Evolutionary conservation across 371 early-diverging fungal species (phyloP).

Genomic region (Rhizopus sp.): DNA sequence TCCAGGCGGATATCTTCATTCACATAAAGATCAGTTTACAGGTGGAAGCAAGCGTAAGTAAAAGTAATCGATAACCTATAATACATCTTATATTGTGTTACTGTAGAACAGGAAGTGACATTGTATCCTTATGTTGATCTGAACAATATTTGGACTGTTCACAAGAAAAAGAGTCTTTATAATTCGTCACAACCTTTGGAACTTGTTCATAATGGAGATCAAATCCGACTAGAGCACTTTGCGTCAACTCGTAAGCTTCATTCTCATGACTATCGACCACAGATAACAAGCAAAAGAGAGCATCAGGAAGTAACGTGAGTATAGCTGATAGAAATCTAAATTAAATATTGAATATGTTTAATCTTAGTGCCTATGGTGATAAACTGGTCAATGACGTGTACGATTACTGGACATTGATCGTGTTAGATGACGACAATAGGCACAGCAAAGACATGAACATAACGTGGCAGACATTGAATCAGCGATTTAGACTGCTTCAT

Average conservation of each 20-base stretch:
- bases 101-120: slow-evolving; percentile 91
- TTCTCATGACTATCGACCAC: slow-evolving; percentile 80
- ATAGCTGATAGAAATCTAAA: slow-evolving; percentile 2
- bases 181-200: slow-evolving; percentile 41
- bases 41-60: slow-evolving; percentile 77
- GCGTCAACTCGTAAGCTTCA: slow-evolving; percentile 72
- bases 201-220: slow-evolving; percentile 61
- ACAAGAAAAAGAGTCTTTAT: slow-evolving; percentile 40
- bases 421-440: slow-evolving; percentile 20
- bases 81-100: background rate
- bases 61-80: background rate
- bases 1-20: slow-evolving; percentile 83
- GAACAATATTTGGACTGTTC: slow-evolving; percentile 87
- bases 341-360: background rate
- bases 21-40: slow-evolving; percentile 79
- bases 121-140: slow-evolving; percentile 85
- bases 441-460: slow-evolving; percentile 24
- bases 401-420: slow-evolving; percentile 35
- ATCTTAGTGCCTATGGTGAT: slow-evolving; percentile 37
- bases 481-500: slow-evolving; percentile 73
- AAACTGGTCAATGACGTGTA: slow-evolving; percentile 17
- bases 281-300: slow-evolving; percentile 27
- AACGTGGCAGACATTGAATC: slow-evolving; percentile 23
- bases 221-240: slow-evolving; percentile 77
- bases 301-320: slow-evolving; percentile 45